Conservation (phyloP, 495 filamentous ascomycete genomes). For the Xylaria venustula region DNA sequence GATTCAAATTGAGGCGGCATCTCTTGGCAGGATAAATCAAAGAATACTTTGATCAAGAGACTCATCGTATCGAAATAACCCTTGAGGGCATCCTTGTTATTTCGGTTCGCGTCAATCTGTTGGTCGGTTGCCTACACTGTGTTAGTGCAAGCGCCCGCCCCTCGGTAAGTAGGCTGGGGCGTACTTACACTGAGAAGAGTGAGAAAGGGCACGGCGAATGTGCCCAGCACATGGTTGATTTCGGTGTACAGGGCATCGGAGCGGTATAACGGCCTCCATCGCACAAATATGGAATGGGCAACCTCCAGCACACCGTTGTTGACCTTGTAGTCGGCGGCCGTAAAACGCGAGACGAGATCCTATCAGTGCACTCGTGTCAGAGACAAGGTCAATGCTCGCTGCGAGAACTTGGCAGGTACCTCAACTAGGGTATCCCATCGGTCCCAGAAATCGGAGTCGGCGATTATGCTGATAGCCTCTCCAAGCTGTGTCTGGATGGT, state of each 20-base stretch:
- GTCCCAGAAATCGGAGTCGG: conserved; percentile 95
- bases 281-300: conserved; percentile 95
- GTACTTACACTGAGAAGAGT: conserved; percentile 65
- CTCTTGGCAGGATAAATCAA: conserved; percentile 95
- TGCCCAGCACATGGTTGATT: conserved; percentile 87
- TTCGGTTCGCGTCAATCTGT: conserved; percentile 70
- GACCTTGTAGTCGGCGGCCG: conserved; percentile 67
- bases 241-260: conserved; percentile 89
- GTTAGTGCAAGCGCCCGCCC: conserved; percentile 17
- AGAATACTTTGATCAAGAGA: conserved; percentile 84
- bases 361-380: neutral
- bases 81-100: conserved; percentile 68
- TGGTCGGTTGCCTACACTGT: conserved; percentile 64
- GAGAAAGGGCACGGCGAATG: conserved; percentile 80
- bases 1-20: conserved; percentile 91
- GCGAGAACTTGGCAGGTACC: conserved; percentile 1
- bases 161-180: neutral
- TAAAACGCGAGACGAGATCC: conserved; percentile 73
- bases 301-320: conserved; percentile 96
- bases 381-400: neutral
- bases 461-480: conserved; percentile 93
- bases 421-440: conserved; percentile 80
- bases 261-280: conserved; percentile 90
- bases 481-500: conserved; percentile 90
- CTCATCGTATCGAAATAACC: conserved; percentile 79